Percentiles rank a stretch among this genome's conserved stretches.
Conservation (phyloP, 495 filamentous ascomycete species). For the Podospora australis region DNA sequence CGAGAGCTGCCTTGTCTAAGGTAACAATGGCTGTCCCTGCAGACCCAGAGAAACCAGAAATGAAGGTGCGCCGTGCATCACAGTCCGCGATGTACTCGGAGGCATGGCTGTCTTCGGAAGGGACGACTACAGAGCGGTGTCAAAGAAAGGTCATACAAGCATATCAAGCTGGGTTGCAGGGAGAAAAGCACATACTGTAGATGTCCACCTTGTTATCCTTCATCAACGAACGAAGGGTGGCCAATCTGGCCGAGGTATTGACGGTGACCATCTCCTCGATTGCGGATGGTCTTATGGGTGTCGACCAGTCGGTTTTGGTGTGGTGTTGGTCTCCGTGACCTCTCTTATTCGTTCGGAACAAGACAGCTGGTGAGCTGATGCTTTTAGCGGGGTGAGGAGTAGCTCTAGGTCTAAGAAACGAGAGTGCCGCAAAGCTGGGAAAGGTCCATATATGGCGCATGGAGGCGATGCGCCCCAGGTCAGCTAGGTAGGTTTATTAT, state of each 20-base stretch:
- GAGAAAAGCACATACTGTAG: constrained; percentile 59
- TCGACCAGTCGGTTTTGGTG: background rate
- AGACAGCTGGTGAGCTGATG: constrained; percentile 3
- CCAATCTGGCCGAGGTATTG: constrained; percentile 71
- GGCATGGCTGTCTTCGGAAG: constrained; percentile 94
- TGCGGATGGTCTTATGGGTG: background rate
- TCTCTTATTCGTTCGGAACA: constrained; percentile 11
- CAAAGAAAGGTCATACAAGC: constrained; percentile 4
- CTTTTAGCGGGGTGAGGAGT: constrained; percentile 4
- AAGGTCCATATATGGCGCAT: constrained; percentile 26
- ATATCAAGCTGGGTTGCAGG: background rate
- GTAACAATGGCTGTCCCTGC: constrained; percentile 90
- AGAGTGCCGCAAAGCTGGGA: constrained; percentile 10
- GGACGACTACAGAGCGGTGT: constrained; percentile 60
- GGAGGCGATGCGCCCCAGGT: background rate
- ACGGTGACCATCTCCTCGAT: constrained; percentile 72
- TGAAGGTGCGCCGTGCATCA: constrained; percentile 86
- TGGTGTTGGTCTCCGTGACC: background rate
- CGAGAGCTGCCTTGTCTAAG: constrained; percentile 76
- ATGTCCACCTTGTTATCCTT: constrained; percentile 79
- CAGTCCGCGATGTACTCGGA: constrained; percentile 96
- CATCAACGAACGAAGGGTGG: constrained; percentile 79
- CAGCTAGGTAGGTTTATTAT: background rate
- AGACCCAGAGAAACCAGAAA: constrained; percentile 92
- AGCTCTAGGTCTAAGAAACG: constrained; percentile 4